Base-by-base conservation (phyloP, 176 grass and related monocot species). In the Cymbopogon citratus region DNA sequence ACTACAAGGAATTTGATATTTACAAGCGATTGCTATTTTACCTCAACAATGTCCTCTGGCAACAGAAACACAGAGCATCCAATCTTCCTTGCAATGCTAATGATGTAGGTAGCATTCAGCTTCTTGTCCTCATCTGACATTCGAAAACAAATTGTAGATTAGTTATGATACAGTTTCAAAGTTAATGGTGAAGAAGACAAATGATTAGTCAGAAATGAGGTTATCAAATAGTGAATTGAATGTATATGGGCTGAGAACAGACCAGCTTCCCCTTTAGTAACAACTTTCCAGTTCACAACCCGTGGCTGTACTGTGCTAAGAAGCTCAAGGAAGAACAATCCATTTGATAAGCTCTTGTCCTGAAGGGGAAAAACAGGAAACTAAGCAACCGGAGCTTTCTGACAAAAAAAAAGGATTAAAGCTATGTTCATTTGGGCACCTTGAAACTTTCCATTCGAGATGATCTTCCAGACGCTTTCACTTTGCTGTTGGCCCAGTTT, bases 31-130 rank as follows among this genome's bases (percentile, higher is more conserved):
- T 33, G 70, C 39, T 15, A 43, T 24, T 88, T 93, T 95, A 98
- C 96, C 96, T 98, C 96, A 44, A 93, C 91, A 18, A 98, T 95
- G 85, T 98, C 96, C 88, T 98, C 96, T 12, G 95, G 92, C 65
- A 98, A 87, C 51, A 98, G 73, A 93, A 98, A 98, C 56, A 98
- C 90, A 60, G 92, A 93, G 84, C 95, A 98, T 79, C 95, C 92
- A 48, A 98, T 77, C 63, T 98, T 98, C 85, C 96, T 88, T 29
- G 96, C 92, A 82, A 98, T 85, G 83, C 90, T 98, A 79, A 98
- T 98, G 66, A 95, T 91, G 80, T 98, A 98, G 15, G 90, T 95
- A 82, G 95, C 92, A 90, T 98, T 98, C 85, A 98, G 84, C 78
- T 95, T 98, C 78, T 94, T 89, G 39, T 98, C 88, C 36, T 98